These are phyloP conservation scores for Wickerhamiella cacticola DNA, from an alignment of 805 yeast genomes.

Conservation along the genomic window DNA sequence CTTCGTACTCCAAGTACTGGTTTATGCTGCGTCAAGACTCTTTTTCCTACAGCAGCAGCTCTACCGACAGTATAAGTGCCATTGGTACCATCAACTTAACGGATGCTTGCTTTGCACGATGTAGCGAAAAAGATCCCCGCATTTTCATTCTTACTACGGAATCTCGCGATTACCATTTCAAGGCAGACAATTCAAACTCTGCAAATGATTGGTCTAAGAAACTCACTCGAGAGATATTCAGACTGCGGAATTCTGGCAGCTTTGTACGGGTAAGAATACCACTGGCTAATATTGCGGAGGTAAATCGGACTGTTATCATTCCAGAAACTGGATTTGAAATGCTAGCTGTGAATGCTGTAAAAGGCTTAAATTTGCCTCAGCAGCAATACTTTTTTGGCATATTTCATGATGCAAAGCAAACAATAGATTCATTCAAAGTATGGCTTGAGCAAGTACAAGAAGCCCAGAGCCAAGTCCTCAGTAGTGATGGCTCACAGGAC, in stretches of 20 bases:
- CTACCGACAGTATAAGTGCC: slow-evolving; percentile 82
- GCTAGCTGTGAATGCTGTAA: not conserved
- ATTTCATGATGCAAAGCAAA: slow-evolving; percentile 7
- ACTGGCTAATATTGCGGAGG: slow-evolving; percentile 42
- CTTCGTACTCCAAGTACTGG: slow-evolving; percentile 52
- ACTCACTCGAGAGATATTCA: slow-evolving; percentile 64
- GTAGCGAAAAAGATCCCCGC: slow-evolving; percentile 28
- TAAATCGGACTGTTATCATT: not conserved
- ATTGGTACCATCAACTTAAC: slow-evolving; percentile 58
- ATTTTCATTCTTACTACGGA: slow-evolving; percentile 49
- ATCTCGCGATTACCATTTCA: slow-evolving; percentile 47
- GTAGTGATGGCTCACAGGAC: not conserved
- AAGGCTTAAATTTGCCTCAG: not conserved
- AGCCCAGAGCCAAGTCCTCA: not conserved
- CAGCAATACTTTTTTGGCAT: not conserved
- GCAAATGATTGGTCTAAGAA: slow-evolving; percentile 75
- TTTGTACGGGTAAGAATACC: slow-evolving; percentile 74
- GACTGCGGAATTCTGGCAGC: slow-evolving; percentile 55
- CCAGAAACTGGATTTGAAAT: slow-evolving; percentile 2
- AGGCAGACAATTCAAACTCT: slow-evolving; percentile 56
- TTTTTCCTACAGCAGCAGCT: slow-evolving; percentile 51
- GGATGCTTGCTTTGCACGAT: slow-evolving; percentile 42
- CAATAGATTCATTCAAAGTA: not conserved
- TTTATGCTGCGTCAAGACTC: slow-evolving; percentile 60
- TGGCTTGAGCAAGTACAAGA: slow-evolving; percentile 1